Conservation (phyloP, 495 filamentous ascomycete species). For the Xylaria castorea region DNA sequence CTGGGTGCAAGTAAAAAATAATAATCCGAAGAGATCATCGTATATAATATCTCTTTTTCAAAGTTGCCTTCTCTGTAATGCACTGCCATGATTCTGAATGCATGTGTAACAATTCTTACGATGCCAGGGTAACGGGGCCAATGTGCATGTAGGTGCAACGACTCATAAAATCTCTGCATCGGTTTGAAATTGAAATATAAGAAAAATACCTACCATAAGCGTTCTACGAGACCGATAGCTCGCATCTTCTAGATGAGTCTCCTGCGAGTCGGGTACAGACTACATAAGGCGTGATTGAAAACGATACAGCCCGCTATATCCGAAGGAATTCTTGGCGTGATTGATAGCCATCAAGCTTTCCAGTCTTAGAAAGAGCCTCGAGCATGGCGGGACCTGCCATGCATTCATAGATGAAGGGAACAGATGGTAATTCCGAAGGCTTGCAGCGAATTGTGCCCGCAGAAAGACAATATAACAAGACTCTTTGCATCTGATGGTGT, state of each 20-base stretch:
- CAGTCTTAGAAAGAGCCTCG: conserved; percentile 1
- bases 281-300: neutral
- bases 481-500: neutral
- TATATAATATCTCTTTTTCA: neutral
- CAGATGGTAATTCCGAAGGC: neutral
- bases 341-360: neutral
- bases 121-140: too few relatives aligned
- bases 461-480: neutral
- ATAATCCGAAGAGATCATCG: neutral
- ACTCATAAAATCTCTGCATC: neutral
- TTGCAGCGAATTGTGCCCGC: neutral
- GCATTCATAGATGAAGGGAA: neutral
- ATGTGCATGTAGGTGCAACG: neutral
- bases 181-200: too few relatives aligned
- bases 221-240: neutral
- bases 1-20: neutral
- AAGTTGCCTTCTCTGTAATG: neutral
- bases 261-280: neutral
- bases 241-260: neutral
- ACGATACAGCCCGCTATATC: neutral
- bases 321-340: neutral
- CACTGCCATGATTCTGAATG: neutral
- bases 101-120: too few relatives aligned
- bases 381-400: neutral
- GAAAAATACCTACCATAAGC: neutral